These are phyloP conservation scores for Lachnellula occidentalis DNA, from an alignment of 2,329 filamentous ascomycete species.

Conservation along the genomic window DNA sequence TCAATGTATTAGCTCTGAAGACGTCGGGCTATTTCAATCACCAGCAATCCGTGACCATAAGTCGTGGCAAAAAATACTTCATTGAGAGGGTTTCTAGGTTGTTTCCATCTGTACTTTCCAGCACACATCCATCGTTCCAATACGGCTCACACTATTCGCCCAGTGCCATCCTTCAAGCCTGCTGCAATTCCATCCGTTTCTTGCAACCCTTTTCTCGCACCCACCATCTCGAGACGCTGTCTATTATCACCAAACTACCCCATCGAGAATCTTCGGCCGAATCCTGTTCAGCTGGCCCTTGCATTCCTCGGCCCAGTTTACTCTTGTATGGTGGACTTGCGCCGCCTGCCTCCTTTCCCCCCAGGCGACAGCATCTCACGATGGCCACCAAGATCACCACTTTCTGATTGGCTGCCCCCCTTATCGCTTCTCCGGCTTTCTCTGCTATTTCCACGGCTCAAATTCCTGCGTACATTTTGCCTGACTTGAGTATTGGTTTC, in stretches of 20 bases:
- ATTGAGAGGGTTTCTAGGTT: not conserved
- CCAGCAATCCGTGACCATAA: not conserved
- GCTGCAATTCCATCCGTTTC: constrained; percentile 11
- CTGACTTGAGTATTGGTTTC: constrained; percentile 20
- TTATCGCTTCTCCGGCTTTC: constrained; percentile 15
- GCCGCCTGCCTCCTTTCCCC: constrained; percentile 15
- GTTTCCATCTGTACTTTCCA: not conserved
- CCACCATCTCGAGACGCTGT: constrained; percentile 14
- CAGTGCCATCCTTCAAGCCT: constrained; percentile 14
- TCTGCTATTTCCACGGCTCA: constrained; percentile 12
- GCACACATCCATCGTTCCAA: not conserved
- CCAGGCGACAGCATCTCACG: constrained; percentile 15
- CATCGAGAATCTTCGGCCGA: not conserved
- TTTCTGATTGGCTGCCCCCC: constrained; percentile 4
- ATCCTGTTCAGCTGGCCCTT: not conserved
- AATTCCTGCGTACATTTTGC: constrained; percentile 15
- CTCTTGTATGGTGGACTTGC: constrained; percentile 7
- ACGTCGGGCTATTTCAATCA: too few species aligned
- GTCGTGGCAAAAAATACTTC: not conserved
- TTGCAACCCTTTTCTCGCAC: constrained; percentile 12
- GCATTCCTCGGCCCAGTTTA: not conserved
- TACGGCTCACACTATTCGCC: constrained; percentile 10
- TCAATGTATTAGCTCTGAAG: too few species aligned
- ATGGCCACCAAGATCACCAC: constrained; percentile 20
- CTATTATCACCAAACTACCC: constrained; percentile 3